phyloP scores from a whole-genome alignment of 2,329 filamentous ascomycete genomes.

The Aspergillus unguis region DNA sequence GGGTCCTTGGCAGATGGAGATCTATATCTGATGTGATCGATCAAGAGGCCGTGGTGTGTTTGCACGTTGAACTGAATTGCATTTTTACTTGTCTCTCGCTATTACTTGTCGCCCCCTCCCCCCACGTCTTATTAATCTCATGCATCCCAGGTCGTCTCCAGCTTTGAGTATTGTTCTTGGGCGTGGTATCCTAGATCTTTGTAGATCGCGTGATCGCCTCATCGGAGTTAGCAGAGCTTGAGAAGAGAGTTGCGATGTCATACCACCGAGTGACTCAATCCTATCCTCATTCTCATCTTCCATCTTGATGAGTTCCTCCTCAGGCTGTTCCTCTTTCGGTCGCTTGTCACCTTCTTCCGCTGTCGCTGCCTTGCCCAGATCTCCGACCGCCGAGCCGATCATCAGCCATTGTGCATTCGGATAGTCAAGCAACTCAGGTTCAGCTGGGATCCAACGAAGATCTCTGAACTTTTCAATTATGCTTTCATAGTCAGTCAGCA shows the following conservation, averaged over 20 bases:
- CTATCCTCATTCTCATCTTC: conserved; percentile 71
- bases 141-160: conserved; percentile 59
- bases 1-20: background rate
- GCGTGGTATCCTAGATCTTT: conserved; percentile 57
- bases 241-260: conserved; percentile 4
- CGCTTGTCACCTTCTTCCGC: conserved; percentile 45
- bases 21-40: background rate
- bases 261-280: conserved; percentile 58
- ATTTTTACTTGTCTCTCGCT: background rate
- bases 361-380: conserved; percentile 34
- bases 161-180: conserved; percentile 62
- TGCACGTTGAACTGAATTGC: background rate
- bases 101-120: background rate
- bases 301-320: conserved; percentile 70
- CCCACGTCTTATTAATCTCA: background rate
- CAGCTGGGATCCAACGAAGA: conserved; percentile 70
- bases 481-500: conserved; percentile 37
- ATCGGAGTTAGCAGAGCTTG: conserved; percentile 1
- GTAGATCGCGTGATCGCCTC: conserved; percentile 60
- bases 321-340: conserved; percentile 58
- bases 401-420: conserved; percentile 73
- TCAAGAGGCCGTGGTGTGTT: background rate
- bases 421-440: conserved; percentile 72
- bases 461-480: conserved; percentile 69
- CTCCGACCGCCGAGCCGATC: conserved; percentile 57